phyloP scores from a whole-genome alignment of 208 protist genomes.

The Crithidia brevicula region DNA sequence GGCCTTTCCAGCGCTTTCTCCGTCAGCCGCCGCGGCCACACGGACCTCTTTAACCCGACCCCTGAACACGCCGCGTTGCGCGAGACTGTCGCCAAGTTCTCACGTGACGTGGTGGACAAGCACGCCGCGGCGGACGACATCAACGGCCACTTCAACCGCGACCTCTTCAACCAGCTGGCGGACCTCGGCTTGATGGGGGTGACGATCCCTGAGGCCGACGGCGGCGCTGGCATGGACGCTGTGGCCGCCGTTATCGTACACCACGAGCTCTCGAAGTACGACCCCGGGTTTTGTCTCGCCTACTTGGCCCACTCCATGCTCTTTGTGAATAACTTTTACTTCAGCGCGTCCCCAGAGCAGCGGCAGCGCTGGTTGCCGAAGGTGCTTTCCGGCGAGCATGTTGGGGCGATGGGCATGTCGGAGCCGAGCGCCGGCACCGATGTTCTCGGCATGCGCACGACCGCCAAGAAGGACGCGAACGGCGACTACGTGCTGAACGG shows the following conservation, averaged over 20 bases:
- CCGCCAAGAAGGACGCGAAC: constrained; percentile 74
- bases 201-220: constrained; percentile 91
- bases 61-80: constrained; percentile 64
- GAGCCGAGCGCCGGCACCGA: constrained; percentile 95
- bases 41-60: constrained; percentile 68
- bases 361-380: constrained; percentile 91
- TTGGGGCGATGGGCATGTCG: constrained; percentile 97
- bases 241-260: constrained; percentile 79
- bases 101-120: constrained; percentile 58
- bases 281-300: constrained; percentile 80
- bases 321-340: constrained; percentile 87
- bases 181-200: constrained; percentile 96
- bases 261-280: constrained; percentile 81
- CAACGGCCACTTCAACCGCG: constrained; percentile 65
- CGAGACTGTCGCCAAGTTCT: constrained; percentile 66
- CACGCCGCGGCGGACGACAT: constrained; percentile 62
- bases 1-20: not conserved
- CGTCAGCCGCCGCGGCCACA: constrained; percentile 20
- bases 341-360: constrained; percentile 87
- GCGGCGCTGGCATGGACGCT: constrained; percentile 89
- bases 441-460: constrained; percentile 95
- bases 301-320: constrained; percentile 85
- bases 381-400: constrained; percentile 94
- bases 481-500: constrained; percentile 94
- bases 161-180: constrained; percentile 94